phyloP scores from a whole-genome alignment of 1,284 basidiomycete genomes.

The Inonotus hispidus region DNA sequence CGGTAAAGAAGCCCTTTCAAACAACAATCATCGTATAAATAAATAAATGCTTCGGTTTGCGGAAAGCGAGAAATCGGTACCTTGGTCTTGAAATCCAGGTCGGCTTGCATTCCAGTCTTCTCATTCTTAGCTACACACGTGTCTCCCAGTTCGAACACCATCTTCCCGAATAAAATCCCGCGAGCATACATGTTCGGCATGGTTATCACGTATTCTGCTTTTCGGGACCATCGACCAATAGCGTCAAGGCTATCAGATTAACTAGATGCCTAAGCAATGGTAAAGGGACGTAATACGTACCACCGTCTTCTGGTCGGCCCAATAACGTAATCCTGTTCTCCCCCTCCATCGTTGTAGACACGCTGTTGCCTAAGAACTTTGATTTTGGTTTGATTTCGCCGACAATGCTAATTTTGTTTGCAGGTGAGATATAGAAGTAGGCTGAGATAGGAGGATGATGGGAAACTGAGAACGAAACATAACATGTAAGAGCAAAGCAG shows the following conservation, averaged over 20 bases:
- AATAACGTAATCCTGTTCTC: constrained; percentile 85
- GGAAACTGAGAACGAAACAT: constrained; percentile 50
- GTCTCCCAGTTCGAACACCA: constrained; percentile 96
- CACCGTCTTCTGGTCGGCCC: constrained; percentile 80
- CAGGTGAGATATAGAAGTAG: constrained; percentile 96
- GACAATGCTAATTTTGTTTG: constrained; percentile 76
- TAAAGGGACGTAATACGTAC: constrained; percentile 38
- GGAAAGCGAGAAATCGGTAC: constrained; percentile 31
- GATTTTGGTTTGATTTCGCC: constrained; percentile 96
- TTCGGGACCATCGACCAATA: background rate
- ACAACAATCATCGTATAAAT: constrained; percentile 1
- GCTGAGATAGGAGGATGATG: constrained; percentile 96
- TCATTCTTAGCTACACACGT: constrained; percentile 83
- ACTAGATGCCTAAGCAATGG: background rate
- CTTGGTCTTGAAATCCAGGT: constrained; percentile 98
- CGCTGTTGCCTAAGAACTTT: constrained; percentile 95
- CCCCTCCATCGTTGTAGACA: constrained; percentile 94
- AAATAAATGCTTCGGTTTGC: background rate
- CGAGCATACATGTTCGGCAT: constrained; percentile 99
- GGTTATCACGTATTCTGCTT: constrained; percentile 73
- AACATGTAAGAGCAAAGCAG: background rate
- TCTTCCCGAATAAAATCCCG: constrained; percentile 96
- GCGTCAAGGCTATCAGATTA: constrained; percentile 16
- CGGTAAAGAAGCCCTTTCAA: constrained; percentile 95
- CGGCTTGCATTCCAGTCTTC: constrained; percentile 68